Evolutionary conservation across 805 yeast genomes (phyloP), one percentile per base, ranked within the genome.

Genomic region (Candida germanica): DNA sequence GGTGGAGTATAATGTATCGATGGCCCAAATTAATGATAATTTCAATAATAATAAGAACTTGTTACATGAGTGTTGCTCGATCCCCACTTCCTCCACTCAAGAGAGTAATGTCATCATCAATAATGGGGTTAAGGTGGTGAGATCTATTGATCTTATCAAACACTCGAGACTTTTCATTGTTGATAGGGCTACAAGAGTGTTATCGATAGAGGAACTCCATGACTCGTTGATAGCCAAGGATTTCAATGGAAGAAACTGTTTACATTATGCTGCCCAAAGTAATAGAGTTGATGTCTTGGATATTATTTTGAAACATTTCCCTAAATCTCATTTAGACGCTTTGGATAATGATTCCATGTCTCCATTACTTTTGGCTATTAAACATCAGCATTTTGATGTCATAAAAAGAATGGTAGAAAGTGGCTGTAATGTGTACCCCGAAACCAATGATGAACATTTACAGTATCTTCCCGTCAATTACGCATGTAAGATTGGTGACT

Each of bases 401-500:
- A 56, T 66, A 12, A 48, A 54, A 20, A 53, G 50, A 33, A 55
- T 67, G 26, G 54, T 64, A 9, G 49, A 56, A 27, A 44, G 48
- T 34, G 71, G 71, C 4, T 48, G 65, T 37, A 60, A 56, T 35
- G 58, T 64, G 27, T 60, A 50, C 31, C 71, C 73, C 5, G 73
- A 71, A 42, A 64, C 71, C 27, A 77, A 73, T 35, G 66, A 62
- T 27, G 57, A 66, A 11, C 73, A 69, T 41, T 79, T 83, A 26
- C 83, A 78, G 41, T 86, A 87, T 53, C 62, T 81, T 31, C 87
- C 91, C 0, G 69, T 93, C 31, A 87, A 86, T 51, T 78, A 84
- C 53, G 96, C 98, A 2, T 93, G 98, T 59, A 82, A 83, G 50
- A 75, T 77, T 42, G 96, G 96, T 10, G 79, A 86, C 50, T 75